Percentiles rank a stretch among this genome's conserved stretches.
Evolutionary conservation across 2,329 filamentous ascomycete genomes (phyloP).

Genomic region (Ceratocystis alfenasii): DNA sequence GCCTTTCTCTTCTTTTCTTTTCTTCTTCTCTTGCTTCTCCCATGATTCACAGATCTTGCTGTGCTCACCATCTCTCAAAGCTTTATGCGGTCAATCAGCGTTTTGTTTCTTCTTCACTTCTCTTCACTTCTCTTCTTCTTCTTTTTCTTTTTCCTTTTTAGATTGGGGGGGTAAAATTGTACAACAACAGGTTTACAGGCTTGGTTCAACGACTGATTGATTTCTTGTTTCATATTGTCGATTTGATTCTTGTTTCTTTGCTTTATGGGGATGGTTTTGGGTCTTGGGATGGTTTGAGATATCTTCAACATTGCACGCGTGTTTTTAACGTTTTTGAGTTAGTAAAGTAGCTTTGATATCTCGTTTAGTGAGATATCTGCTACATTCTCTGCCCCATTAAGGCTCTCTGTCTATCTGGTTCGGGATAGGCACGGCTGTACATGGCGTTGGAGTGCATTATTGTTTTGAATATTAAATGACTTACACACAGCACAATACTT

Average conservation of each 20-base stretch:
- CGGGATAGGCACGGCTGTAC: too few species aligned
- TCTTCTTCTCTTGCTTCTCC: not conserved
- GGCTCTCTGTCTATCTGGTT: too few species aligned
- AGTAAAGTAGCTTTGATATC: too few species aligned
- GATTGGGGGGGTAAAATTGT: not conserved
- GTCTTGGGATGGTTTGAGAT: conserved; percentile 4
- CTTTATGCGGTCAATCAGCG: not conserved
- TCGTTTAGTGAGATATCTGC: too few species aligned
- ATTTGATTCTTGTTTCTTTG: not conserved
- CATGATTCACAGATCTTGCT: conserved; percentile 6
- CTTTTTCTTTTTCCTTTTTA: not conserved
- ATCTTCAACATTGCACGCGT: not conserved
- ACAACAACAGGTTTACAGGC: conserved; percentile 7
- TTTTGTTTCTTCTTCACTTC: not conserved
- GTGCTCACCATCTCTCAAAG: not conserved
- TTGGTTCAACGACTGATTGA: conserved; percentile 7
- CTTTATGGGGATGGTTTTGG: not conserved
- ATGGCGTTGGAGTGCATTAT: too few species aligned
- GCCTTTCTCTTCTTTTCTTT: not conserved
- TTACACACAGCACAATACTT: too few species aligned
- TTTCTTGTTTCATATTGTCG: conserved; percentile 7
- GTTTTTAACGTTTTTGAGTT: not conserved
- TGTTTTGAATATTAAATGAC: too few species aligned
- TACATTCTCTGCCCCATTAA: too few species aligned
- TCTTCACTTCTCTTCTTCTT: not conserved